Evolutionary conservation across 140 eudicot genomes (phyloP), one percentile per base, ranked within the genome.

Genomic region (Erigeron philadelphicus): DNA sequence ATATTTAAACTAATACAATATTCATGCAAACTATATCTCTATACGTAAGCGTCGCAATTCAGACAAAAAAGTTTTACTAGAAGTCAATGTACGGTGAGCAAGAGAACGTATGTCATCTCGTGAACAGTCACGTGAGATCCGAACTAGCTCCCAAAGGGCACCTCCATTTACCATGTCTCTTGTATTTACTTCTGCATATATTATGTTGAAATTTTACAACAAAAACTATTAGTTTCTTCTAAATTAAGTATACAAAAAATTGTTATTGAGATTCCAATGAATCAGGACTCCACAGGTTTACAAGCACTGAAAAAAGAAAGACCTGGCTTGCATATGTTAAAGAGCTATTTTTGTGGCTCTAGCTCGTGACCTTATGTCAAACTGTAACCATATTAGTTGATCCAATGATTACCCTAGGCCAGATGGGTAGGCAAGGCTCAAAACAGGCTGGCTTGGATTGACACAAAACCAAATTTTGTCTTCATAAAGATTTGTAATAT

Each of bases 81-180:
- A 78, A 67, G 87, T 83, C 78, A 94, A 80, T 19, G 95, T 94
- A 12, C 88, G 90, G 58, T 80, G 87, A 52, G 99, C 99, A 55
- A 94, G 99, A 56, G 87, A 68, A 16, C 84, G 86, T 57, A 94
- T 87, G 84, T 93, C 96, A 9, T 93, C 99, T 42, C 99, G 89
- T 6, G 96, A 84, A 75, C 99, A 93, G 74, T 93, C 99, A 4
- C 97, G 93, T 2, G 99, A 83, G 57, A 93, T 93, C 18, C 99
- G 99, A 64, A 93, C 95, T 38, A 93, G 85, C 81, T 93, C 99
- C 97, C 95, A 89, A 0, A 93, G 86, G 61, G 99, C 99, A 7
- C 99, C 99, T 35, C 87, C 97, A 45, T 85, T 81, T n/a, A 93
- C 86, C 99, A 93, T 77, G 59, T 93, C 97, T 71, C 73, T 83